Evolutionary conservation across 2,329 filamentous ascomycete genomes (phyloP), one percentile per base, ranked within the genome.

Genomic region (Pestalotiopsis sp.): DNA sequence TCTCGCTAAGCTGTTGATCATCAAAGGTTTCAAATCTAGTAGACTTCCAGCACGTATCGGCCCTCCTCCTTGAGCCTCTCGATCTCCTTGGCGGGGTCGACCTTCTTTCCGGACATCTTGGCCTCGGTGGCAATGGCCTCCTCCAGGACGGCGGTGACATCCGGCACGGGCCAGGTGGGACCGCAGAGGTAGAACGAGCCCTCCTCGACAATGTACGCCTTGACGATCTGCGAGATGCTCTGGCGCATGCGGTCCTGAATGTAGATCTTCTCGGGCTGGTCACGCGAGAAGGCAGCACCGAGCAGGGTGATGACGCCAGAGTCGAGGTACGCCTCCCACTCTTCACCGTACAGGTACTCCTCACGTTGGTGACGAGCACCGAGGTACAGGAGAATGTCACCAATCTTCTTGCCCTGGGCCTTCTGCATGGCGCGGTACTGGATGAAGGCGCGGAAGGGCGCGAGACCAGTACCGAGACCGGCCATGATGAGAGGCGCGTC

Each of bases 371-470:
- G 95, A 66, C 96, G 95, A 20, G 94, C 95, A 72, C 96, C 96
- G 85, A 99, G 95, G 87, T 98, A 99, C 70, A 99, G 85, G 66
- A 99, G 89, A 71, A 98, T 96, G 58, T 94, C 86, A 67, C 96
- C 96, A 74, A 99, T 97, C 69, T 96, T 91, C 85, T 97, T 95
- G 81, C 96, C 96, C 80, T 97, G 93, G n/a, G 94, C 91, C 85
- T 97, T 97, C 80, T 99, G 95, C 90, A 97, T 94, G 64, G 96
- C 96, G 69, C 96, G 95, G 84, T 99, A 96, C 84, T 99, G 96
- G 61, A 98, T 92, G 78, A 99, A 99, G 70, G 96, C 96, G 73
- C 96, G 94, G 93, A 99, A 99, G n/a, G 96, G 96, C 1, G 96
- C 96, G 25, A 99, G 91, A 78, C 96, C 96, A 0, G 96, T 99